Evolutionary conservation across 208 protist genomes (phyloP).

Genomic region (Acanthamoeba healyi): DNA sequence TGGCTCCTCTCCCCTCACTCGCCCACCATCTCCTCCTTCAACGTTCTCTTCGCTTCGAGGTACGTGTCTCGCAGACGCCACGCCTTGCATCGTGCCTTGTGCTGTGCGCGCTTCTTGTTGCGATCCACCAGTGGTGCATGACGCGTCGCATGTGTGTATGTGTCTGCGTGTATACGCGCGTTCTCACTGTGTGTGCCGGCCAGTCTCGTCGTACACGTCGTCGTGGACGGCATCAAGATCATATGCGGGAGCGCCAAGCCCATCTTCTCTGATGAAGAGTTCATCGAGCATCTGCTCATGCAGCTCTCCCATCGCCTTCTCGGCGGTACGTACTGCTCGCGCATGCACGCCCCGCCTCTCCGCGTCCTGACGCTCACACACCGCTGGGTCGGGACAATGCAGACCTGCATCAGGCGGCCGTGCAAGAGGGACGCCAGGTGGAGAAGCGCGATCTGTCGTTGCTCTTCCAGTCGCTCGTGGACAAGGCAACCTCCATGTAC

Average conservation of each 20-base stretch:
- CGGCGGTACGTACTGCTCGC: no score
- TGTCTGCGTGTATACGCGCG: neutral
- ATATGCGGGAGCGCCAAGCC: neutral
- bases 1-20: neutral
- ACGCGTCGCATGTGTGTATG: neutral
- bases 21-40: slow-evolving; percentile 9
- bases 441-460: slow-evolving; percentile 16
- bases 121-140: no score
- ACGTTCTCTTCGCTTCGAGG: slow-evolving; percentile 7
- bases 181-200: neutral
- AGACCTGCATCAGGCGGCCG: slow-evolving; percentile 4
- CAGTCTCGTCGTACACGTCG: neutral
- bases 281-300: slow-evolving; percentile 18
- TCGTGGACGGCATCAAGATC: slow-evolving; percentile 25
- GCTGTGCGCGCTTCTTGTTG: no score
- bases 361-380: no score
- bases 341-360: no score
- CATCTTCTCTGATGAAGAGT: slow-evolving; percentile 24
- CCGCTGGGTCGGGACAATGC: neutral
- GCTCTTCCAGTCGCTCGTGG: neutral
- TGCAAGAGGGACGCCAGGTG: neutral
- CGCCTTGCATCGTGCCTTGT: no score
- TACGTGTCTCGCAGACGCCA: neutral
- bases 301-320: slow-evolving; percentile 11
- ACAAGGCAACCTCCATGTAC: slow-evolving; percentile 20